Evolutionary conservation across 495 filamentous ascomycete genomes (phyloP).

Genomic region (Daldinia childiae): DNA sequence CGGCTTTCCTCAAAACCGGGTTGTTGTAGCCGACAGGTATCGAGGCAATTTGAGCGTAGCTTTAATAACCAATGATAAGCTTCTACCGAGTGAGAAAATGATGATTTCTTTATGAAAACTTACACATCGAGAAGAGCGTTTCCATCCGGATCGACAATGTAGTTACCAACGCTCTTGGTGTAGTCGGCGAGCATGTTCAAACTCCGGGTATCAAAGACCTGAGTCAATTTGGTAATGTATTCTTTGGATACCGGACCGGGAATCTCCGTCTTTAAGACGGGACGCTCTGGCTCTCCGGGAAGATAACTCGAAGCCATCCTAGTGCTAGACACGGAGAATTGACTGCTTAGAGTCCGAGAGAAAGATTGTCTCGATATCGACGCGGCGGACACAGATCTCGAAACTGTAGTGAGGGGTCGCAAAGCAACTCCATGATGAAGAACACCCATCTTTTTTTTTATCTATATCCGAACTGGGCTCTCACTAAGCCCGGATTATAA

Average conservation of each 20-base stretch:
- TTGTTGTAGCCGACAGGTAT: slow-evolving; percentile 99
- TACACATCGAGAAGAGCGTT: slow-evolving; percentile 83
- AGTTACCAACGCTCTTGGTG: slow-evolving; percentile 73
- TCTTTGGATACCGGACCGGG: slow-evolving; percentile 83
- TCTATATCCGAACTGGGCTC: slow-evolving; percentile 2
- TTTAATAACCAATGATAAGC: slow-evolving; percentile 54
- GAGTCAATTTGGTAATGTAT: slow-evolving; percentile 67
- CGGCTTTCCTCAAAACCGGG: slow-evolving; percentile 75
- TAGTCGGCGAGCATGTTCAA: slow-evolving; percentile 94
- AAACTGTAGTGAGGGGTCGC: slow-evolving; percentile 37
- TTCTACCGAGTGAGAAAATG: not conserved
- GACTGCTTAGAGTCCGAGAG: slow-evolving; percentile 30
- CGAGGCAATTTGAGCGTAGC: slow-evolving; percentile 94
- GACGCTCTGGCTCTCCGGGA: slow-evolving; percentile 77
- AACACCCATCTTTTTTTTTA: slow-evolving; percentile 34
- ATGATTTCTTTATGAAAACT: slow-evolving; percentile 45
- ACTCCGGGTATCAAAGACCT: slow-evolving; percentile 92
- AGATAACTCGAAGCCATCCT: slow-evolving; percentile 64
- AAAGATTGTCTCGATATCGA: slow-evolving; percentile 20
- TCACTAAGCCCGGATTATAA: slow-evolving; percentile 16
- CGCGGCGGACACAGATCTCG: slow-evolving; percentile 16
- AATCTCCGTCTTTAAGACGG: slow-evolving; percentile 78
- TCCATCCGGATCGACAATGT: slow-evolving; percentile 90
- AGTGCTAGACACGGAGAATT: slow-evolving; percentile 44
- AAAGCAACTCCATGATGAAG: slow-evolving; percentile 39